Evolutionary conservation across 345 rosid genomes (phyloP).

Genomic region (Iberis pinnata): DNA sequence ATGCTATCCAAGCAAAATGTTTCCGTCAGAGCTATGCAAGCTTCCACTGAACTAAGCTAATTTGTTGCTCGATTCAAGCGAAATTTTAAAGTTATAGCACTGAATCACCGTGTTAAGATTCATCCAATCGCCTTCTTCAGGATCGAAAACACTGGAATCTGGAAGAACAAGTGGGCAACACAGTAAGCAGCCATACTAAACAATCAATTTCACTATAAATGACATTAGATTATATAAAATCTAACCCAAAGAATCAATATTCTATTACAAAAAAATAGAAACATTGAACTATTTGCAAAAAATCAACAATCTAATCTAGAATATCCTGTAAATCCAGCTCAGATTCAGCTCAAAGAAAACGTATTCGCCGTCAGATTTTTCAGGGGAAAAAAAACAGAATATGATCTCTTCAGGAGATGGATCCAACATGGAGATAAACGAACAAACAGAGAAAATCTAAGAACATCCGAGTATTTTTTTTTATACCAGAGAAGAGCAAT

Average conservation of each 20-base stretch:
- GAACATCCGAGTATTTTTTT: too few species aligned
- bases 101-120: not conserved
- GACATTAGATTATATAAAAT: too few species aligned
- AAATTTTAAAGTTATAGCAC: too few species aligned
- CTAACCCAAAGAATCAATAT: not conserved
- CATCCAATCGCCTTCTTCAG: not conserved
- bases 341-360: conserved; percentile 18
- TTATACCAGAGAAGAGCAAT: too few species aligned
- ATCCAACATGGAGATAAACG: conserved; percentile 6
- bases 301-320: conserved; percentile 3
- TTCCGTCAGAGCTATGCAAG: conserved; percentile 8
- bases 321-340: not conserved
- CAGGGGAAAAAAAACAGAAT: not conserved
- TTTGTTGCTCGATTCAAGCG: not conserved
- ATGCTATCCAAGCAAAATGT: conserved; percentile 14
- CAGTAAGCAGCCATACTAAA: not conserved
- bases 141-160: conserved; percentile 5
- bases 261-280: not conserved
- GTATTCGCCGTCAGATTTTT: conserved; percentile 4
- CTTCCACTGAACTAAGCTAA: not conserved
- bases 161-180: not conserved
- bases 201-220: too few species aligned
- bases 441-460: not conserved
- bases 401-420: not conserved
- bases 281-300: not conserved